Conservation (phyloP, 2,329 filamentous ascomycete species). For the Thelonectria olida region DNA sequence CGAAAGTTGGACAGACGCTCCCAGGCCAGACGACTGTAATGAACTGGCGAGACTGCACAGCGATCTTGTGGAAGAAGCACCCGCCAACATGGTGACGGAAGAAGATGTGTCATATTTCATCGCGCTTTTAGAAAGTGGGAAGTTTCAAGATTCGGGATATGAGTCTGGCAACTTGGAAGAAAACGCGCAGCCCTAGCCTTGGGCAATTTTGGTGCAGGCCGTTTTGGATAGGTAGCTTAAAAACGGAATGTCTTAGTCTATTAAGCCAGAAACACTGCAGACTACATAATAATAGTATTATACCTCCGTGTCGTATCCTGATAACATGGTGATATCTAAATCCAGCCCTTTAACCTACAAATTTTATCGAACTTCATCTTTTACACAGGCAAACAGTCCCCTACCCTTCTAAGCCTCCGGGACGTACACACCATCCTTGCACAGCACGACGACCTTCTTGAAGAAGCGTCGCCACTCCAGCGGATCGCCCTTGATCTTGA, state of each 20-base stretch:
- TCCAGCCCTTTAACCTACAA: background rate
- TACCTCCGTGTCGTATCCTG: slow-evolving; percentile 2
- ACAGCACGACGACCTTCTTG: slow-evolving; percentile 90
- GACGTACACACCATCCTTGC: slow-evolving; percentile 82
- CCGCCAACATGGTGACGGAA: too few species aligned
- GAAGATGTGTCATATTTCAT: too few species aligned
- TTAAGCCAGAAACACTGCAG: background rate
- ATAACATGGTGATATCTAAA: slow-evolving; percentile 8
- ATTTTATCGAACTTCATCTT: background rate
- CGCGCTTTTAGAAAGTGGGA: too few species aligned
- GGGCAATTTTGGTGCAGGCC: too few species aligned
- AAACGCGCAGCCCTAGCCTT: too few species aligned
- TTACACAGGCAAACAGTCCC: slow-evolving; percentile 29
- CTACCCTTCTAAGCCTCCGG: slow-evolving; percentile 49
- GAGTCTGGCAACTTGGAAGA: too few species aligned
- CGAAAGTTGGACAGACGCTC: too few species aligned
- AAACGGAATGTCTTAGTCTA: background rate
- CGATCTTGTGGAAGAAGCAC: too few species aligned
- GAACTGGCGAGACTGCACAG: too few species aligned
- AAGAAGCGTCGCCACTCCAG: slow-evolving; percentile 97
- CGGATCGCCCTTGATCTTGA: slow-evolving; percentile 95
- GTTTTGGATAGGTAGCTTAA: background rate
- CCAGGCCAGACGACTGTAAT: too few species aligned
- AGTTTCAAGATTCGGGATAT: too few species aligned
- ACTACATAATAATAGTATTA: slow-evolving; percentile 1